Evolutionary conservation across 2,329 filamentous ascomycete species (phyloP), one percentile per base, ranked within the genome.

Genomic region (Capronia americana): DNA sequence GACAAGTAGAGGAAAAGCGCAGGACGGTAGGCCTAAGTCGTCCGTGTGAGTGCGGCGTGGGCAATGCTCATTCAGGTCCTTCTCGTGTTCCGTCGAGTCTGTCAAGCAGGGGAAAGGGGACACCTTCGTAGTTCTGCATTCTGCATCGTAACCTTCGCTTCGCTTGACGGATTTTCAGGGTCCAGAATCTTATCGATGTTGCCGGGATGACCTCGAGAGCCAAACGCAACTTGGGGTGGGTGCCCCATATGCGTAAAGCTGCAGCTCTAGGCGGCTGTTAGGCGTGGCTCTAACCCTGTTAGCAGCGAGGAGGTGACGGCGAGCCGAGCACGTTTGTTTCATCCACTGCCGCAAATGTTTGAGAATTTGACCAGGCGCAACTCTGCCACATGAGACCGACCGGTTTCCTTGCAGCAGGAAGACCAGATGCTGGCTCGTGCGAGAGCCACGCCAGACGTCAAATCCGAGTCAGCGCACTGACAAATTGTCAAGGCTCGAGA

Each of bases 91-190:
- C n/a, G 38, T 44, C 38, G 17, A 34, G 5, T 51, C 28, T n/a
- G 44, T 24, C 28, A 61, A 41, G 56, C 61, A 66, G 59, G 57
- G 58, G 64, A 44, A 64, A 51, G 66, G 66, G 61, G 59, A 23
- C 41, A 44, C 59, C 26, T 24, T 32, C 50, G 44, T 56, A 23
- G 28, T 56, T 30, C 20, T 28, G 54, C 55, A 23, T 23, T 51
- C 48, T 55, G 48, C 58, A 38, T 44, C 32, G 32, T 46, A 56
- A 32, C 17, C 34, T 58, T 61, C 50, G 51, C 53, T 61, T 65
- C 63, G 48, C 63, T 60, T 53, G 46, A 62, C 58, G 62, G 57
- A 64, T 62, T 58, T 58, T 61, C 51, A 67, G 61, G 61, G 61
- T 65, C 58, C 62, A 62, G 57, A 68, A 48, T 41, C 56, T 65